phyloP scores from a whole-genome alignment of 1,284 basidiomycete genomes.

The Pseudozyma pruni region DNA sequence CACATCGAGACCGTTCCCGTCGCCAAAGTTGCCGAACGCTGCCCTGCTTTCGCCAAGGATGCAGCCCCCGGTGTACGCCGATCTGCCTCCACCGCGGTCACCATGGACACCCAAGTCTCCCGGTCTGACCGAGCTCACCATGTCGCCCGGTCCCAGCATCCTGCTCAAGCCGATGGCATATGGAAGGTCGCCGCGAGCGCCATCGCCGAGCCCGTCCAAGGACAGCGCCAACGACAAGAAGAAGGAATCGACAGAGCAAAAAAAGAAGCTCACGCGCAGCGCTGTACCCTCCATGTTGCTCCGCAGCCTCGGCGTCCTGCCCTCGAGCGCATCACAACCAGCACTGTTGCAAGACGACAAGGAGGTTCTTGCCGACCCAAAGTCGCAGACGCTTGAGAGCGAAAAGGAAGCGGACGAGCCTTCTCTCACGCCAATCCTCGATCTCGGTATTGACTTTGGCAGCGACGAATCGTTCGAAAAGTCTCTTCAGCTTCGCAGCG shows the following conservation, averaged over 20 bases:
- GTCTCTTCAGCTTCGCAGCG: slow-evolving; percentile 29
- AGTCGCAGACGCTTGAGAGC: not conserved
- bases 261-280: slow-evolving; percentile 39
- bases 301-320: slow-evolving; percentile 45
- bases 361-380: slow-evolving; percentile 8
- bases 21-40: slow-evolving; percentile 35
- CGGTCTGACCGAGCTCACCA: slow-evolving; percentile 41
- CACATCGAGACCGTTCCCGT: slow-evolving; percentile 9
- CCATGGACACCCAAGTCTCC: slow-evolving; percentile 33
- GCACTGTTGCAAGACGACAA: slow-evolving; percentile 5
- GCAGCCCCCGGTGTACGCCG: slow-evolving; percentile 22
- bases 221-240: slow-evolving; percentile 5
- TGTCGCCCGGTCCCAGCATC: slow-evolving; percentile 47
- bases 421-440: slow-evolving; percentile 50
- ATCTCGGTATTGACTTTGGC: slow-evolving; percentile 48
- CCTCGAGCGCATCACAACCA: slow-evolving; percentile 9
- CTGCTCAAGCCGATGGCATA: slow-evolving; percentile 38
- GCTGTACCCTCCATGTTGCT: slow-evolving; percentile 49
- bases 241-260: slow-evolving; percentile 16
- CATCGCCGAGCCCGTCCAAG: slow-evolving; percentile 20
- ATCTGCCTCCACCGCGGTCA: slow-evolving; percentile 12
- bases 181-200: slow-evolving; percentile 33
- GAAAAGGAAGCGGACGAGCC: slow-evolving; percentile 28
- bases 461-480: slow-evolving; percentile 31
- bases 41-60: slow-evolving; percentile 41